Base-by-base conservation (phyloP, 2,329 filamentous ascomycete species). In the Tolypocladium amazonense region DNA sequence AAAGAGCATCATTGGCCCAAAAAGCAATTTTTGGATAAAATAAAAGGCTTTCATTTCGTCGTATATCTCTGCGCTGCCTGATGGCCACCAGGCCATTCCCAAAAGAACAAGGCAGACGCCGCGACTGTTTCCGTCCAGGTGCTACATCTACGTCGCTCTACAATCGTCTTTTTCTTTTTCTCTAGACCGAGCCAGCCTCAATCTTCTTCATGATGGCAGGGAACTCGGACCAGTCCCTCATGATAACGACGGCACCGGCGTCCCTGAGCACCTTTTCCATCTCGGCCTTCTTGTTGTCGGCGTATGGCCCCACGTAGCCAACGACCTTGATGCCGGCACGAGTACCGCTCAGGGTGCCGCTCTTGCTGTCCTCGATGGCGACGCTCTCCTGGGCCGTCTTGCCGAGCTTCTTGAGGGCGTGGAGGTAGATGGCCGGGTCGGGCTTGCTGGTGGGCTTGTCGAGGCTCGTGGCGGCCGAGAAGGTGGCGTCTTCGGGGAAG, bases 331-430 rank as follows among this genome's bases (percentile, higher is more conserved):
- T 94, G 56, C 85, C 85, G 23, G 92, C 92, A 62, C 89, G 82
- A 68, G 87, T 85, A 61, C 74, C 80, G 65, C 89, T 90, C 60
- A 88, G 83, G 52, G 89, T 89, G 62, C 92, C 92, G 66, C 87
- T 91, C 82, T 89, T 90, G 80, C 87, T 90, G 79, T 96, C 92
- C 80, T 96, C 92, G 61, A 96, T 84, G 30, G 92, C 89, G 38
- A 96, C 81, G 65, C 83, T 86, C 79, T 95, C 87, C 55, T 78
- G 77, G 1, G 90, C 78, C 68, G 81, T 83, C 75, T 88, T 88
- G 62, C 87, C 88, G 57, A 95, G 81, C 70, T 84, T 77, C 75
- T 91, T 77, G 71, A 92, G 83, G 27, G 92, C 89, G 72, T 88
- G 82, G 64, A 91, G 76, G 78, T 96, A 96, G 75, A 96, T 88